Conservation (phyloP, 1,284 basidiomycete species). For the Sparassis latifolia region DNA sequence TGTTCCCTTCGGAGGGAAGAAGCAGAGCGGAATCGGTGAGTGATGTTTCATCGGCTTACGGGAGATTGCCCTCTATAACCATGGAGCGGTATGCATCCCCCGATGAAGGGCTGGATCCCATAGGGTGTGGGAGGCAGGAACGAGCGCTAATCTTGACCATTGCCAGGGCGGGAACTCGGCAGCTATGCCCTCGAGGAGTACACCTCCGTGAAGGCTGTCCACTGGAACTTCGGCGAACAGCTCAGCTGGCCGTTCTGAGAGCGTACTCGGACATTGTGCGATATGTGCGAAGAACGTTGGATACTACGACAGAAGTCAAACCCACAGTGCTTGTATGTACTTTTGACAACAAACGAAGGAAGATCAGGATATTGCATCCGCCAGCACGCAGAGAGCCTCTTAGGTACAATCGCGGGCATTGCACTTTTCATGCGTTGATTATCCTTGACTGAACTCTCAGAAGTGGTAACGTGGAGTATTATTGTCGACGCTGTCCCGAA, state of each 20-base stretch:
- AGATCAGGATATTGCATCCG: too few species aligned
- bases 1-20: constrained; percentile 92
- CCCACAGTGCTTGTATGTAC: too few species aligned
- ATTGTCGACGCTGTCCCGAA: too few species aligned
- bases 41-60: background rate
- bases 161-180: constrained; percentile 80
- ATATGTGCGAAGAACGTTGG: background rate
- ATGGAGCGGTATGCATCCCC: too few species aligned
- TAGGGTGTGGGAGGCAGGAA: constrained; percentile 1
- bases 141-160: background rate
- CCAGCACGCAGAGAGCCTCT: too few species aligned
- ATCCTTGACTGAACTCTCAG: too few species aligned
- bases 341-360: too few species aligned
- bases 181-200: constrained; percentile 83
- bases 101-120: too few species aligned
- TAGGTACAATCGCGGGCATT: too few species aligned
- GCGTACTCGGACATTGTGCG: background rate
- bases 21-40: constrained; percentile 67
- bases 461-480: too few species aligned
- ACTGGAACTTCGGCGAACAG: constrained; percentile 83
- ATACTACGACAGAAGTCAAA: background rate
- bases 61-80: too few species aligned
- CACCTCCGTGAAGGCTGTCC: constrained; percentile 80
- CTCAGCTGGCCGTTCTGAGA: constrained; percentile 69
- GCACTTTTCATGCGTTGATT: too few species aligned